A percentile compares a stretch with the other conserved stretches of the same genome.
Evolutionary conservation across 192 early-diverging fungal genomes (phyloP).

Genomic region (Backusella psychrophila): DNA sequence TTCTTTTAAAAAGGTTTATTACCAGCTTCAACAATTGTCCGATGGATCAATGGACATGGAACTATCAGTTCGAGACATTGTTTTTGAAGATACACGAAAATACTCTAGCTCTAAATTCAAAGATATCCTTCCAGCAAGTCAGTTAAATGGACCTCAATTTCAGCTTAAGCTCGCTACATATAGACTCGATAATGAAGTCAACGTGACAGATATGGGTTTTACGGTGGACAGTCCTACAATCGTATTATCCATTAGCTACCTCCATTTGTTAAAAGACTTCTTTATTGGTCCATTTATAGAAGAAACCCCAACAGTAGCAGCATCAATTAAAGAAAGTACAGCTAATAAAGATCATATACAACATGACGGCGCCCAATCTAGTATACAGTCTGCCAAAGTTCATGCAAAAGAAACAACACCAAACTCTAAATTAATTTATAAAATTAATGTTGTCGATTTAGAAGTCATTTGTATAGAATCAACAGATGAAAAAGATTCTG

Average conservation of each 20-base stretch:
- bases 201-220: constrained; percentile 49
- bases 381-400: not conserved
- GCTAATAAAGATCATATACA: not conserved
- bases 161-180: constrained; percentile 28
- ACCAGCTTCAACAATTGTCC: constrained; percentile 48
- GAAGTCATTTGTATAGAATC: constrained; percentile 71
- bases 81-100: constrained; percentile 62
- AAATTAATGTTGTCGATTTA: constrained; percentile 69
- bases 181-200: constrained; percentile 18
- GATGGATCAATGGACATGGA: constrained; percentile 58
- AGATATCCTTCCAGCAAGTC: constrained; percentile 58
- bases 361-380: not conserved
- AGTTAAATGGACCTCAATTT: constrained; percentile 50
- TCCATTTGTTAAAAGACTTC: constrained; percentile 65
- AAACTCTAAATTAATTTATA: constrained; percentile 25
- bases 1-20: constrained; percentile 12
- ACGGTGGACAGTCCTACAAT: constrained; percentile 69
- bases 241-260: constrained; percentile 72
- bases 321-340: constrained; percentile 14
- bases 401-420: not conserved
- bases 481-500: constrained; percentile 53
- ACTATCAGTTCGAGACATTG: constrained; percentile 53
- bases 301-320: constrained; percentile 1
- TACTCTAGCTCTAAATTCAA: constrained; percentile 61
- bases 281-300: constrained; percentile 54